Evolutionary conservation across 140 eudicot species (phyloP).

Genomic region (Oenanthe javanica): DNA sequence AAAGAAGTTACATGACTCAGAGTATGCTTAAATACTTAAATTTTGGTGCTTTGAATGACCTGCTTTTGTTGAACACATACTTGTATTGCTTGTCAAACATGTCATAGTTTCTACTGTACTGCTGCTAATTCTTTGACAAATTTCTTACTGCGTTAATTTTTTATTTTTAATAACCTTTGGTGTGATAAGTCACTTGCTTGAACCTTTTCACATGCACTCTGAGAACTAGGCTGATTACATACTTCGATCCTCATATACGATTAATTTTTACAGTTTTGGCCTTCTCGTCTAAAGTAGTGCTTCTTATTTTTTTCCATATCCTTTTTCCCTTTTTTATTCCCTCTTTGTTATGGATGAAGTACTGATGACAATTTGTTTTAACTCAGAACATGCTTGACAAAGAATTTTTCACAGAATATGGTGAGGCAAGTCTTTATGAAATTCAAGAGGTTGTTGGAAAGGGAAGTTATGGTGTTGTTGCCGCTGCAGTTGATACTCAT

Average conservation of each 20-base stretch:
- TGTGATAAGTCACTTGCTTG: background rate
- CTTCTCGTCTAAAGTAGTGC: background rate
- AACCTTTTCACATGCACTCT: background rate
- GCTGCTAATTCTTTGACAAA: background rate
- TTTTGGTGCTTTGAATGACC: background rate
- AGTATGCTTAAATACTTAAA: background rate
- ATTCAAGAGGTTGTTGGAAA: conserved; percentile 91
- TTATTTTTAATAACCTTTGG: background rate
- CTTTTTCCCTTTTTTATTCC: background rate
- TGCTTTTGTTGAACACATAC: background rate
- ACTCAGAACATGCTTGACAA: conserved; percentile 75
- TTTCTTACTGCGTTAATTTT: background rate
- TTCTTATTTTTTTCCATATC: no score
- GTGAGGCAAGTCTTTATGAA: conserved; percentile 81
- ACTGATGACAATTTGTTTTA: conserved; percentile 11
- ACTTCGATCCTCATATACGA: background rate
- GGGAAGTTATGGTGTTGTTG: conserved; percentile 95
- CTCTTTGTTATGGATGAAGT: conserved; percentile 3
- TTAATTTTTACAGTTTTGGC: background rate
- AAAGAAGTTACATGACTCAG: background rate
- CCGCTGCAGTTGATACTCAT: conserved; percentile 90
- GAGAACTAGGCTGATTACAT: background rate
- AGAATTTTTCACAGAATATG: conserved; percentile 92
- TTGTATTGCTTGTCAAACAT: background rate
- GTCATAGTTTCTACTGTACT: background rate